Conservation (phyloP, 2,329 filamentous ascomycete genomes). For the Alternaria triticina region DNA sequence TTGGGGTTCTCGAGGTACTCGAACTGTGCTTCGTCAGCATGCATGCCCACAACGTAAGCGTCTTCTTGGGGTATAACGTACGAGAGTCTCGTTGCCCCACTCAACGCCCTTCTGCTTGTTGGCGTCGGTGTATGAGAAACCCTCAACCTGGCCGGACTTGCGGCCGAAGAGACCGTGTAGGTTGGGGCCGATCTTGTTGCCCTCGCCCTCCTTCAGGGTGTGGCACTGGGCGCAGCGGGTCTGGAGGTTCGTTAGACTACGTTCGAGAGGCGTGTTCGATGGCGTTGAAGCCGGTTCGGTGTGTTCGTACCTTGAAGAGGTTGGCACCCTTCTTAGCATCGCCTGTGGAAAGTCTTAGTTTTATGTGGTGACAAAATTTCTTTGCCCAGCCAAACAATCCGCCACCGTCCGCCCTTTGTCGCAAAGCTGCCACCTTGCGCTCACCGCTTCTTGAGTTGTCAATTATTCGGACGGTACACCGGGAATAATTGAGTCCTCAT, state of each 20-base stretch:
- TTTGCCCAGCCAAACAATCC: slow-evolving; percentile 14
- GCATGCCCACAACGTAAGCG: background rate
- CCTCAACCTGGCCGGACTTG: slow-evolving; percentile 87
- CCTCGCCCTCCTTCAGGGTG: slow-evolving; percentile 86
- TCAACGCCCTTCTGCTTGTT: slow-evolving; percentile 96
- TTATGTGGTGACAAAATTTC: slow-evolving; percentile 7
- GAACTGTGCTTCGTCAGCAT: slow-evolving; percentile 65
- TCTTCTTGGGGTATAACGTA: slow-evolving; percentile 53
- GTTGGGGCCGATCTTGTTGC: slow-evolving; percentile 98
- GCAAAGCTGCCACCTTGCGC: slow-evolving; percentile 32
- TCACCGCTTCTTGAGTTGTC: slow-evolving; percentile 17
- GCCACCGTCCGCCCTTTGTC: slow-evolving; percentile 28
- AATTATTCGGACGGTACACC: background rate
- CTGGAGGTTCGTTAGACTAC: slow-evolving; percentile 48
- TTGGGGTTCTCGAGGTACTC: slow-evolving; percentile 99
- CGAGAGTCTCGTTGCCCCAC: slow-evolving; percentile 86
- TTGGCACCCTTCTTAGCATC: slow-evolving; percentile 95
- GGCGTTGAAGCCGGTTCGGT: background rate
- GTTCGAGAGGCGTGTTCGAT: slow-evolving; percentile 4
- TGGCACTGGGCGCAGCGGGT: slow-evolving; percentile 99
- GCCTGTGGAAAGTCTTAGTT: slow-evolving; percentile 62
- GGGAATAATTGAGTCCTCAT: slow-evolving; percentile 6
- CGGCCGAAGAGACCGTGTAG: slow-evolving; percentile 98
- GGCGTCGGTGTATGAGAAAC: slow-evolving; percentile 98
- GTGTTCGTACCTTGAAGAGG: slow-evolving; percentile 80